Conservation (phyloP, 352 stramenopile genomes). For the Phytophthora foliorum region DNA sequence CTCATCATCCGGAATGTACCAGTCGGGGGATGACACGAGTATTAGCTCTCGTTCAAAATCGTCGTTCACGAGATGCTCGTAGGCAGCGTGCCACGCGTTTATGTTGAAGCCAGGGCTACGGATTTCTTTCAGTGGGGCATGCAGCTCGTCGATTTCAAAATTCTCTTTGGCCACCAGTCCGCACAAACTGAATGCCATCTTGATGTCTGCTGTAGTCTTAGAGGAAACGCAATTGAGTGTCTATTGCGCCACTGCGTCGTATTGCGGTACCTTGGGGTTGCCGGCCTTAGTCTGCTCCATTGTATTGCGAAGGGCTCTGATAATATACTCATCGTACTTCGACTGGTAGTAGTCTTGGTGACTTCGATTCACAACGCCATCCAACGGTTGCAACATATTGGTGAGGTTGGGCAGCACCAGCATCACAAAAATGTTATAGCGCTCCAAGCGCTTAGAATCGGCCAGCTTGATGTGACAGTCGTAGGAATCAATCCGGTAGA, state of each 20-base stretch:
- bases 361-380: slow-evolving; percentile 9
- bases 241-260: slow-evolving; percentile 14
- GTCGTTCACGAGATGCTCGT: too few relatives aligned
- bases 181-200: slow-evolving; percentile 8
- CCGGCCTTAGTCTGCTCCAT: slow-evolving; percentile 4
- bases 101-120: slow-evolving; percentile 6
- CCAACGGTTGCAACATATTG: slow-evolving; percentile 19
- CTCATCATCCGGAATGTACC: too few relatives aligned
- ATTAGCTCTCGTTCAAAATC: too few relatives aligned
- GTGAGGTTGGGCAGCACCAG: slow-evolving; percentile 14
- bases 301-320: neutral
- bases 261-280: slow-evolving; percentile 6
- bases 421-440: slow-evolving; percentile 14
- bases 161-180: neutral
- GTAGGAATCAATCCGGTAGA: slow-evolving; percentile 18
- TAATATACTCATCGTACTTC: slow-evolving; percentile 14
- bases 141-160: slow-evolving; percentile 3
- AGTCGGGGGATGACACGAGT: too few relatives aligned
- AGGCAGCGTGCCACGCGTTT: neutral
- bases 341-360: slow-evolving; percentile 21
- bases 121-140: slow-evolving; percentile 5
- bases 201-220: neutral
- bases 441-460: slow-evolving; percentile 9
- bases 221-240: slow-evolving; percentile 1
- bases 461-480: slow-evolving; percentile 17